Evolutionary conservation across 2,329 filamentous ascomycete species (phyloP), one percentile per base, ranked within the genome.

Genomic region (Pestalotiopsis sp.): DNA sequence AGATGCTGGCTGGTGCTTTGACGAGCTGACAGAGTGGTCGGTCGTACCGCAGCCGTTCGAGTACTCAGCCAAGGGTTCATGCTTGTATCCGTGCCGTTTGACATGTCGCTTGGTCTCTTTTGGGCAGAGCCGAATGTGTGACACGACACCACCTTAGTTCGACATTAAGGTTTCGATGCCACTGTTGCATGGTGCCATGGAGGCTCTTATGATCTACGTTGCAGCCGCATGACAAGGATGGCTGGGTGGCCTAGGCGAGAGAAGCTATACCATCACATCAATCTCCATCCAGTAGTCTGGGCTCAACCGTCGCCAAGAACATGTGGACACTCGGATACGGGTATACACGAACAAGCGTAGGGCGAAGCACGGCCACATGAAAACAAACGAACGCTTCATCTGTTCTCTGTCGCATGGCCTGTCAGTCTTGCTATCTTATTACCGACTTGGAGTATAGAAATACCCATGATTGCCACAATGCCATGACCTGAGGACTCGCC

Each of bases 121-220:
- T 17, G 14, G 23, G 41, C 25, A 39, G 61, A 52, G 17, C 45
- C 20, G 14, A 39, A 27, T 20, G 23, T 66, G 63, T 39, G 45
- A 66, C 63, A 66, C 49, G 45, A 23, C 25, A 31, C 49, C 25
- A 36, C 13, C 63, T 39, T 57, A 11, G 49, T 56, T 31, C 45
- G 63, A 66, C 63, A 45, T 66, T 66, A 56, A 52, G 45, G 41
- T 58, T 23, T 31, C 41, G 63, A 38, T 36, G 12, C 20, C 49
- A n/a, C 31, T 66, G 63, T 66, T 66, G 63, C 41, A 56, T 23
- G 31, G 52, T 20, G 36, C 39, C 31, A 27, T 13, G 9, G 63
- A 45, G 20, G 63, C 63, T 64, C 61, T 64, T 52, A 52, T 52
- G 45, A 52, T 52, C 45, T 52, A 20, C 45, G 45, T 52, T 20